Conservation (phyloP, 441 rosid genomes). For the Omphalea diandra region DNA sequence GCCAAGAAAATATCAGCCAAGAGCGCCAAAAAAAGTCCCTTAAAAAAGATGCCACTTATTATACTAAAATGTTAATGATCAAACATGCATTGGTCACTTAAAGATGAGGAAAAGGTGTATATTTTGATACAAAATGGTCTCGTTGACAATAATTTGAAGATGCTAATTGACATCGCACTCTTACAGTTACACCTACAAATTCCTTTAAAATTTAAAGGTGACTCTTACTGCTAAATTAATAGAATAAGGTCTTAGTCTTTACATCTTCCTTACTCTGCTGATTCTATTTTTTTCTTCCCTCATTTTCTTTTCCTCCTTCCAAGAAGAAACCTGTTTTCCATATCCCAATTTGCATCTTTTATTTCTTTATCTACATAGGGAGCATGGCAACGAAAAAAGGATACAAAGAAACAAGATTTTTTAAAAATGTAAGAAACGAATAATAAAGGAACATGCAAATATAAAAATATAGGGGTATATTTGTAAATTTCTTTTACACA, state of each 20-base stretch:
- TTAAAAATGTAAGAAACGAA: too few relatives aligned
- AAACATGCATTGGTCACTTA: background rate
- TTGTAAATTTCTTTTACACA: too few relatives aligned
- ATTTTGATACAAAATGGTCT: background rate
- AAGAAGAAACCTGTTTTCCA: background rate
- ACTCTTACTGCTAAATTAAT: background rate
- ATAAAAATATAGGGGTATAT: too few relatives aligned
- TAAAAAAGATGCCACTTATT: too few relatives aligned
- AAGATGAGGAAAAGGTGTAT: background rate
- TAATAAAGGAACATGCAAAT: too few relatives aligned
- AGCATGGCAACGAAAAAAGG: too few relatives aligned
- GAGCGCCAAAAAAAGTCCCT: constrained; percentile 5
- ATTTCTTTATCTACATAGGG: too few relatives aligned
- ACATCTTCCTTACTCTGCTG: background rate
- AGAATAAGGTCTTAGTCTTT: background rate
- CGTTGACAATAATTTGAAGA: too few relatives aligned
- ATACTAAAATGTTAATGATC: background rate
- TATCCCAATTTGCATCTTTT: background rate
- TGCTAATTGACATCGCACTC: too few relatives aligned
- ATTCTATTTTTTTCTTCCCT: background rate
- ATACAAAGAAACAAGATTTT: too few relatives aligned
- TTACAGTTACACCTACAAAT: too few relatives aligned
- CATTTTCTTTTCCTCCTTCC: background rate
- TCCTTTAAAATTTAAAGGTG: too few relatives aligned
- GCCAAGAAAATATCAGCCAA: constrained; percentile 23